A percentile compares a stretch with the other conserved stretches of the same genome.
Evolutionary conservation across 1,139 yeast genomes (phyloP).

Genomic region (Zygosaccharomyces pseudobailii): DNA sequence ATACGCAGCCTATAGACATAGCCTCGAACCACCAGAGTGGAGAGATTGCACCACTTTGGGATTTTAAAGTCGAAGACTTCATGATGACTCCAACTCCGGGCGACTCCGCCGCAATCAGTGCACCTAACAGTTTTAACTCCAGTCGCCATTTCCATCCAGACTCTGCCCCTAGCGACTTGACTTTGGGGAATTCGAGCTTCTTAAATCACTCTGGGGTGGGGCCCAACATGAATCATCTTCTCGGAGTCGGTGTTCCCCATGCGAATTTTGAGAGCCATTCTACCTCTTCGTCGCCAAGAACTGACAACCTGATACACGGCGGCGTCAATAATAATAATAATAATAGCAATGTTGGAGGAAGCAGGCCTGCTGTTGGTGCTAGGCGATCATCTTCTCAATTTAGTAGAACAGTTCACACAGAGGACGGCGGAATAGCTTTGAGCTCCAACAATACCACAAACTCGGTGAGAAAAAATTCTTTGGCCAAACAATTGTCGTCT

Average conservation of each 20-base stretch:
- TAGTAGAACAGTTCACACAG: constrained; percentile 13
- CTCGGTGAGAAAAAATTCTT: constrained; percentile 29
- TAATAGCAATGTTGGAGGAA: constrained; percentile 6
- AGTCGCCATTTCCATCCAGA: constrained; percentile 15
- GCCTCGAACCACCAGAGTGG: constrained; percentile 33
- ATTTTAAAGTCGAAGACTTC: constrained; percentile 33
- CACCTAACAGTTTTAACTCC: constrained; percentile 32
- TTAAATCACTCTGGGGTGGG: constrained; percentile 3
- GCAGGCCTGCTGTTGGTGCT: constrained; percentile 13
- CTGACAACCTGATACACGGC: constrained; percentile 1
- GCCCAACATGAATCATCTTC: not conserved
- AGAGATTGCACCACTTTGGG: constrained; percentile 37
- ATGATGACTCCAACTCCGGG: constrained; percentile 35
- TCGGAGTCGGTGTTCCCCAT: not conserved
- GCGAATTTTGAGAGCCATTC: not conserved
- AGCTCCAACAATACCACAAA: constrained; percentile 24
- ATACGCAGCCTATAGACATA: constrained; percentile 24
- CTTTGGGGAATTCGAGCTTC: not conserved
- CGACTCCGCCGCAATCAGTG: constrained; percentile 35
- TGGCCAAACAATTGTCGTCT: constrained; percentile 28
- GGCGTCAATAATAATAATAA: constrained; percentile 6
- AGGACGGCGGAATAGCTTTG: constrained; percentile 21
- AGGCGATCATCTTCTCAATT: constrained; percentile 18
- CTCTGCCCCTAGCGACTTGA: constrained; percentile 4
- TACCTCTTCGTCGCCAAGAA: not conserved